A percentile compares a stretch with the other conserved stretches of the same genome.
phyloP scores from a whole-genome alignment of 495 filamentous ascomycete species.

The Aspergillus olivimuriae region DNA sequence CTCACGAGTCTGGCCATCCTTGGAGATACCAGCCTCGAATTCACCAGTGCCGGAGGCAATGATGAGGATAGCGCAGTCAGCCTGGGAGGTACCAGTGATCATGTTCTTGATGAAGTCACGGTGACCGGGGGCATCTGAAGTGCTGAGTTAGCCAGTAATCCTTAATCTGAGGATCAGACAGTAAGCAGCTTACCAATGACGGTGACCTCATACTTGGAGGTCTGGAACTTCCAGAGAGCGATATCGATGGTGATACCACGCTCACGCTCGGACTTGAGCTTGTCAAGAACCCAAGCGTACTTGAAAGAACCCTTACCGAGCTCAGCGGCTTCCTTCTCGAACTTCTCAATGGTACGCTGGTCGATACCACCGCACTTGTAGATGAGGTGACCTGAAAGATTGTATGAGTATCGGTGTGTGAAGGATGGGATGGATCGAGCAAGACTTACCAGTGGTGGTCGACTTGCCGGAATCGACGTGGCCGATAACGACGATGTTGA shows the following conservation, averaged over 20 bases:
- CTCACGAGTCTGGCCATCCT: constrained; percentile 99
- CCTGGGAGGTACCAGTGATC: constrained; percentile 99
- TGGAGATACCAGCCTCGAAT: constrained; percentile 99
- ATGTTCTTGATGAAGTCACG: constrained; percentile 99
- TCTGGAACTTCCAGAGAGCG: constrained; percentile 99
- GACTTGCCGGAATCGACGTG: constrained; percentile 99
- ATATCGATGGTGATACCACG: constrained; percentile 99
- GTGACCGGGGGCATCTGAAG: constrained; percentile 97
- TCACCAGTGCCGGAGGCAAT: constrained; percentile 99
- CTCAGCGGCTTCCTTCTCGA: constrained; percentile 99
- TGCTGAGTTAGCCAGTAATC: constrained; percentile 13
- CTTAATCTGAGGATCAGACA: not conserved
- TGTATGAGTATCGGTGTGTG: constrained; percentile 23
- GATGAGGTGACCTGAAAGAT: constrained; percentile 80
- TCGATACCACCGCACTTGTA: constrained; percentile 99
- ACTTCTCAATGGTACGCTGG: constrained; percentile 99
- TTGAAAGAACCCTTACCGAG: constrained; percentile 99
- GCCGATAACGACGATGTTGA: constrained; percentile 99
- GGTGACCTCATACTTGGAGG: constrained; percentile 95
- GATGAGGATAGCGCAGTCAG: constrained; percentile 99
- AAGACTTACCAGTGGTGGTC: constrained; percentile 73
- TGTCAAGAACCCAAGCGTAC: constrained; percentile 99
- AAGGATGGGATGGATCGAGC: constrained; percentile 4
- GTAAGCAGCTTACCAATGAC: constrained; percentile 73
- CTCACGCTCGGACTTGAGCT: constrained; percentile 99